Base-by-base conservation (phyloP, 352 stramenopile species). In the Phytophthora tubulina region DNA sequence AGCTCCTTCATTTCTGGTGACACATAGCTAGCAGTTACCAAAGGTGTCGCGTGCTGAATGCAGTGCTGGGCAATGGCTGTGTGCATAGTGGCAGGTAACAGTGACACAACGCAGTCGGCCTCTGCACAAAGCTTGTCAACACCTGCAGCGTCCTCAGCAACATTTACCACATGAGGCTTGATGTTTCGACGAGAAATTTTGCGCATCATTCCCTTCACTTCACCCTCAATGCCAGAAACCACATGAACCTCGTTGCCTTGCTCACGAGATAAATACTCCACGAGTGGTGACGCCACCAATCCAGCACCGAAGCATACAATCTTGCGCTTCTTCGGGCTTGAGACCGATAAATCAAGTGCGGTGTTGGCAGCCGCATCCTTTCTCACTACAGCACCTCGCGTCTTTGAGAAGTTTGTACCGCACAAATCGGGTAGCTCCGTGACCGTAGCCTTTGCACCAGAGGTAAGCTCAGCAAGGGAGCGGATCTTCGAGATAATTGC, bases 1-100 rank as follows among this genome's bases (percentile, higher is more conserved):
- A 99, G 63, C 17, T 76, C 50, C 51, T 88, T 86, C 91, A 99
- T 99, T 65, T 98, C 96, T 3, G 92, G 86, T 32, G 92, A 98
- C 35, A 99, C 91, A 72, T 99, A 99, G 64, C 93, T 98, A 35
- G 97, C 97, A 2, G 97, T 99, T 31, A 99, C 95, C 31, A 99
- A 77, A 57, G 97, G 85, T 32, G 81, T 97, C 32, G 80, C 77
- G 52, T 94, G 79, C 15, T 88, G 55, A 58, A 99, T 96, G 72
- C 94, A 98, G 59, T 89, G 59, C 63, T 96, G 73, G 27, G 95
- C 96, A 31, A 99, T 87, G 35, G 78, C 74, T 4, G 87, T 86
- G 79, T 99, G 97, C 93, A 99, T 98, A 2, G 90, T 88, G 0
- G 96, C 94, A 2, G 97, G 97, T 32, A 99, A 61, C 11, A 99